These are phyloP conservation scores for Arachnomyces sp. DNA, from an alignment of 2,329 filamentous ascomycete species.

Conservation along the genomic window DNA sequence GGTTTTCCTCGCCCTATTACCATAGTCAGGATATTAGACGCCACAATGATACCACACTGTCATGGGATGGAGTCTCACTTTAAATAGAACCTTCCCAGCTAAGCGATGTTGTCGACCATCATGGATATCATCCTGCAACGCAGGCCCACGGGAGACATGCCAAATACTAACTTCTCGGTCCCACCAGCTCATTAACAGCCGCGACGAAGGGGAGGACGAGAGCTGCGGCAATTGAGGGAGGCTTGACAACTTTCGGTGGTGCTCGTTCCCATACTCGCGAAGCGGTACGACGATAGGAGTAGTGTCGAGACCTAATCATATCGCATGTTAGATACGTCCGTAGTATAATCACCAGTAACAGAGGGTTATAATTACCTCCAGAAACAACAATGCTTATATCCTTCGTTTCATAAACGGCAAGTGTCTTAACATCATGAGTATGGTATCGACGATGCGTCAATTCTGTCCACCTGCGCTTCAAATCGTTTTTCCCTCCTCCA, in stretches of 20 bases:
- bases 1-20: constrained; percentile 67
- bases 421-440: constrained; percentile 87
- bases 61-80: constrained; percentile 24
- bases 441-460: constrained; percentile 82
- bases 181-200: constrained; percentile 87
- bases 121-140: constrained; percentile 40
- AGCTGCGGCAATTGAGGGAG: constrained; percentile 73
- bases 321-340: constrained; percentile 23
- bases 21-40: constrained; percentile 1
- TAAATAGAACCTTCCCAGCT: constrained; percentile 58
- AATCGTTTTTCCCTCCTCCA: constrained; percentile 42
- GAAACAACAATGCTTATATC: constrained; percentile 82
- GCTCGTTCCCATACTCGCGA: constrained; percentile 66
- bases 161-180: constrained; percentile 80
- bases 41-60: constrained; percentile 34
- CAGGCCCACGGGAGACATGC: constrained; percentile 46
- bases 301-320: constrained; percentile 65
- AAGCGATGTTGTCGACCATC: constrained; percentile 38
- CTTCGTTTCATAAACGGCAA: constrained; percentile 80
- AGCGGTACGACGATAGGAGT: constrained; percentile 76
- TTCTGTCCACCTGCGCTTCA: constrained; percentile 67
- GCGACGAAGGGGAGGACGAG: constrained; percentile 61
- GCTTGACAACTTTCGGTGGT: constrained; percentile 73
- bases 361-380: constrained; percentile 58
- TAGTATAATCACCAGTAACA: not conserved